Conservation (phyloP, 2,329 filamentous ascomycete genomes). For the Claviceps spartinae region DNA sequence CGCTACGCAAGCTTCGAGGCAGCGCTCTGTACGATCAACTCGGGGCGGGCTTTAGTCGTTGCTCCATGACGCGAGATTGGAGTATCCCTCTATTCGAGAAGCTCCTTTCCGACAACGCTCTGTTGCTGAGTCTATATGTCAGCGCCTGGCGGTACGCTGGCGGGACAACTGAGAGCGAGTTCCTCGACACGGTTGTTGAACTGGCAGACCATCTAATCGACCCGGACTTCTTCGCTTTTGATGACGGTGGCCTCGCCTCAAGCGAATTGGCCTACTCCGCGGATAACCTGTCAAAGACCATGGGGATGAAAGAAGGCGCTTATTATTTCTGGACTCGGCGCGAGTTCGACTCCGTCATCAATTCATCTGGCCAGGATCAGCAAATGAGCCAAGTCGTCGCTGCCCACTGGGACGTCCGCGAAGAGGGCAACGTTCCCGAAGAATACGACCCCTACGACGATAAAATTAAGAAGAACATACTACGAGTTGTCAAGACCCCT, state of each 20-base stretch:
- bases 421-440: slow-evolving; percentile 74
- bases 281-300: slow-evolving; percentile 56
- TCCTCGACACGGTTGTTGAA: slow-evolving; percentile 67
- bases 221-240: slow-evolving; percentile 45
- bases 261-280: slow-evolving; percentile 80
- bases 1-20: slow-evolving; percentile 57
- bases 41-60: slow-evolving; percentile 48
- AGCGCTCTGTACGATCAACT: slow-evolving; percentile 43
- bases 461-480: slow-evolving; percentile 84
- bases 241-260: slow-evolving; percentile 65
- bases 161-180: slow-evolving; percentile 46
- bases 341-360: slow-evolving; percentile 66
- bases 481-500: slow-evolving; percentile 56
- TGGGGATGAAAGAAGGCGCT: slow-evolving; percentile 76
- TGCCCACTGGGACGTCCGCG: slow-evolving; percentile 69
- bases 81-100: slow-evolving; percentile 94
- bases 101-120: slow-evolving; percentile 85
- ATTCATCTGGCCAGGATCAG: slow-evolving; percentile 20
- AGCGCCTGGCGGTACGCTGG: slow-evolving; percentile 61
- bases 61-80: slow-evolving; percentile 87
- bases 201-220: slow-evolving; percentile 73
- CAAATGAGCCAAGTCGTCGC: slow-evolving; percentile 62
- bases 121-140: slow-evolving; percentile 70
- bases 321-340: slow-evolving; percentile 90
- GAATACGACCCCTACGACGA: slow-evolving; percentile 84